phyloP scores from a whole-genome alignment of 2,329 filamentous ascomycete genomes.

The Cytospora leucostoma region DNA sequence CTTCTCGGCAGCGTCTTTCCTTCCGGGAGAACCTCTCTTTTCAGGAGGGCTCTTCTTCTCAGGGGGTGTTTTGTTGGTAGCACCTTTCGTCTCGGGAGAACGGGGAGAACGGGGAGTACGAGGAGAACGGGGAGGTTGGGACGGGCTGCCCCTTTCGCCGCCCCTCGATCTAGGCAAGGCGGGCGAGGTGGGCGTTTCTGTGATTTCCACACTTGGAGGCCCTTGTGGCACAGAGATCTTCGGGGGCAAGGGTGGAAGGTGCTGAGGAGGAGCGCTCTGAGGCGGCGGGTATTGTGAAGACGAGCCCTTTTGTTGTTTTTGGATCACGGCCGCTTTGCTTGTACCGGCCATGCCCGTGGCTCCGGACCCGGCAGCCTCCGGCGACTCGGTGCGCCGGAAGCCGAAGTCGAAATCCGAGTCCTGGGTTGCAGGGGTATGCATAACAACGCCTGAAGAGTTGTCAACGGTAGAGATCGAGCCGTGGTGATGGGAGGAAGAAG shows the following conservation, averaged over 20 bases:
- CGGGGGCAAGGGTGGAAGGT: neutral
- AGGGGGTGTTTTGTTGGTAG: too few relatives aligned
- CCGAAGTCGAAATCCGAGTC: constrained; percentile 24
- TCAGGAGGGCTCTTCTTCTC: too few relatives aligned
- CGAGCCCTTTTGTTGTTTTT: constrained; percentile 19
- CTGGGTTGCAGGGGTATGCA: constrained; percentile 25
- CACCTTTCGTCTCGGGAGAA: too few relatives aligned
- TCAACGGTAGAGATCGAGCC: constrained; percentile 25
- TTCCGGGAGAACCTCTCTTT: too few relatives aligned
- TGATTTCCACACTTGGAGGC: neutral
- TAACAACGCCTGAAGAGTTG: constrained; percentile 23
- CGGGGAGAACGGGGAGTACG: neutral
- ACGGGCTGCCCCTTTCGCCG: constrained; percentile 10
- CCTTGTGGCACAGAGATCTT: constrained; percentile 17
- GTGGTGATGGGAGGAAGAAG: constrained; percentile 22
- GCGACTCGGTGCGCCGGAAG: constrained; percentile 25
- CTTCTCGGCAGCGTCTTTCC: too few relatives aligned
- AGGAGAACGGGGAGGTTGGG: constrained; percentile 16
- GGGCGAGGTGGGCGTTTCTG: constrained; percentile 16
- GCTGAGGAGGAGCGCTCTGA: constrained; percentile 7
- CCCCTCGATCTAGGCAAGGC: constrained; percentile 3
- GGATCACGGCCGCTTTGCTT: constrained; percentile 23
- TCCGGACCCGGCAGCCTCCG: constrained; percentile 16
- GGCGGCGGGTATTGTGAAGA: constrained; percentile 15
- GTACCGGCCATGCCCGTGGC: constrained; percentile 2